These are phyloP conservation scores for Friedmanniomyces endolithicus DNA, from an alignment of 495 filamentous ascomycete genomes.

Conservation along the genomic window DNA sequence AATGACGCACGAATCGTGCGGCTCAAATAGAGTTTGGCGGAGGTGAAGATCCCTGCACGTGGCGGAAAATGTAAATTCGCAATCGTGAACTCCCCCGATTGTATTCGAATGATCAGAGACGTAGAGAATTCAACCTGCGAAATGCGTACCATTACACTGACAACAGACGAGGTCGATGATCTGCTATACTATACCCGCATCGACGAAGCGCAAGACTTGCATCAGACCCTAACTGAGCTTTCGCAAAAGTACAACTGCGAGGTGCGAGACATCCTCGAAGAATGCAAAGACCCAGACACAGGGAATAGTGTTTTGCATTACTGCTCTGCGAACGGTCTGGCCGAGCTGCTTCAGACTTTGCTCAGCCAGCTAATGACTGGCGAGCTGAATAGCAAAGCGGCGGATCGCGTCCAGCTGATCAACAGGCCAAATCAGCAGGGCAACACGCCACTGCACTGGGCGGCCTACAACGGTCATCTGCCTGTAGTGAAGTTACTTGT, in stretches of 20 bases:
- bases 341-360: constrained; percentile 11
- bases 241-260: constrained; percentile 41
- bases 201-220: constrained; percentile 59
- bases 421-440: constrained; percentile 64
- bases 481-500: constrained; percentile 63
- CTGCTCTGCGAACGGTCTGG: constrained; percentile 67
- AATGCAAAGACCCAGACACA: constrained; percentile 55
- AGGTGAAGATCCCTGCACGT: neutral
- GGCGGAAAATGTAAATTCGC: neutral
- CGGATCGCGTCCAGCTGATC: constrained; percentile 32
- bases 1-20: neutral
- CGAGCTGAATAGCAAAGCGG: constrained; percentile 11
- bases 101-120: neutral
- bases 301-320: constrained; percentile 72
- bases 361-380: neutral
- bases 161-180: constrained; percentile 72
- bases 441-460: constrained; percentile 89
- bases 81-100: neutral
- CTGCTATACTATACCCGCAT: constrained; percentile 71
- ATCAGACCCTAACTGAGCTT: constrained; percentile 45
- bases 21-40: constrained; percentile 5
- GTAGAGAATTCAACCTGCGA: neutral
- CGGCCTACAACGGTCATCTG: constrained; percentile 75
- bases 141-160: constrained; percentile 30
- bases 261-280: constrained; percentile 45